Base-by-base conservation (phyloP, 345 rosid species). In the Corchorus capsularis region DNA sequence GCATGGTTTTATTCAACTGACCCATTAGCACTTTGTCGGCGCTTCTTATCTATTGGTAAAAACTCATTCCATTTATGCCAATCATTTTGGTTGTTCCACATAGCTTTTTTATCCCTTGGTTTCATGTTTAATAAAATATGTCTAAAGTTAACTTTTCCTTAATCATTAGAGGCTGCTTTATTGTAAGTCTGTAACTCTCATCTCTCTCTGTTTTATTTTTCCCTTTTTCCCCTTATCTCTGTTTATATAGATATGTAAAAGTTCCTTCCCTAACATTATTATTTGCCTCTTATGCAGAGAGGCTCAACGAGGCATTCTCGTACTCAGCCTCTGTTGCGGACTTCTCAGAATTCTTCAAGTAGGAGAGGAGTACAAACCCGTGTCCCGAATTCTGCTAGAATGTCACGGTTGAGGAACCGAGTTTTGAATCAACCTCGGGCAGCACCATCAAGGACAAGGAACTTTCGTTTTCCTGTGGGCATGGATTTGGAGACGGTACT, bases 401-500 rank as follows among this genome's bases (percentile, higher is more conserved):
- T 78, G 69, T 82, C 90, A 35, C 80, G 67, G 65, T 81, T 80
- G 77, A 84, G 97, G 85, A 85, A 80, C 83, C 86, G 79, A 57
- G 66, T 85, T 37, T 73, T 81, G 69, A 84, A 84, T 73, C 87
- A 78, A 41, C 63, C 90, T 74, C 75, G 89, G 71, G 75, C 79
- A 22, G 74, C 79, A 46, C 56, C 82, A 79, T 65, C 85, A 12
- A 78, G 89, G 83, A 79, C 79, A 32, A 77, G 91, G 73, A 83
- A 87, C 80, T 75, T 89, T 71, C 88, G 66, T n/a, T 95, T 93
- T 82, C 90, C 96, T 75, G 69, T 73, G 76, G 82, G 77, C 76
- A 89, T 92, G 98, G 90, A 84, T 77, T 59, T 92, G 22, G 97
- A 92, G 46, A 80, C 74, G 97, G 99, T 95, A 95, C n/a, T 34